These are phyloP conservation scores for Pichia sp. DNA, from an alignment of 1,139 yeast genomes.

Conservation along the genomic window DNA sequence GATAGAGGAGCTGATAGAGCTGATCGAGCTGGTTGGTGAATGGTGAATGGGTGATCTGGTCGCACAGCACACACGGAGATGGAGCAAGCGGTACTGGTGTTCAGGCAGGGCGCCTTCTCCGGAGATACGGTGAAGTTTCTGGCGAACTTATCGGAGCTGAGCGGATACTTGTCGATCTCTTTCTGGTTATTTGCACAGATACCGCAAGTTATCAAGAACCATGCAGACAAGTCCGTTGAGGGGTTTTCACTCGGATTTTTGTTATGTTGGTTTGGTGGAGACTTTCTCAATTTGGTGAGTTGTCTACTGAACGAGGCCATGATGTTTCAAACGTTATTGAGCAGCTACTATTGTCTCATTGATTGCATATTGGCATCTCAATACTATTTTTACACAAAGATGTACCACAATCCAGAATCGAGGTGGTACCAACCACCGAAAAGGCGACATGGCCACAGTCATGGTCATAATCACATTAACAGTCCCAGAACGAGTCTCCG, in stretches of 20 bases:
- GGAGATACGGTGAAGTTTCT: constrained; percentile 1
- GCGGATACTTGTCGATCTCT: constrained; percentile 47
- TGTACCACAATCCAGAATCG: constrained; percentile 26
- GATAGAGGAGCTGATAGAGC: too few species aligned
- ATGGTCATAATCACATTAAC: constrained; percentile 12
- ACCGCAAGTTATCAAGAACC: constrained; percentile 79
- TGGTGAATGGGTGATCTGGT: too few species aligned
- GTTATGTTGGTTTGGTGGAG: constrained; percentile 78
- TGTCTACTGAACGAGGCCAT: constrained; percentile 73
- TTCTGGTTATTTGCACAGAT: constrained; percentile 84
- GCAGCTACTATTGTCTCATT: constrained; percentile 66
- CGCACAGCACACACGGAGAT: too few species aligned
- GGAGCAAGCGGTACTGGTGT: too few species aligned
- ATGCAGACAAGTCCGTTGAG: constrained; percentile 69
- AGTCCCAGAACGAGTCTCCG: constrained; percentile 22
- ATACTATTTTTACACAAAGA: constrained; percentile 59
- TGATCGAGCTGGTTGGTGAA: too few species aligned
- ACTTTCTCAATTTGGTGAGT: constrained; percentile 70
- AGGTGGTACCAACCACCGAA: constrained; percentile 28
- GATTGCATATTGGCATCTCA: constrained; percentile 69
- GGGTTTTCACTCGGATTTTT: constrained; percentile 80
- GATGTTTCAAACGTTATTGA: constrained; percentile 67
- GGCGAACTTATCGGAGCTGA: constrained; percentile 16
- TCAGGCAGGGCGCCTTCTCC: too few species aligned
- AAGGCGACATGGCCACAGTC: constrained; percentile 13